phyloP scores from a whole-genome alignment of 2,329 filamentous ascomycete genomes.

The Helotiales sp. region DNA sequence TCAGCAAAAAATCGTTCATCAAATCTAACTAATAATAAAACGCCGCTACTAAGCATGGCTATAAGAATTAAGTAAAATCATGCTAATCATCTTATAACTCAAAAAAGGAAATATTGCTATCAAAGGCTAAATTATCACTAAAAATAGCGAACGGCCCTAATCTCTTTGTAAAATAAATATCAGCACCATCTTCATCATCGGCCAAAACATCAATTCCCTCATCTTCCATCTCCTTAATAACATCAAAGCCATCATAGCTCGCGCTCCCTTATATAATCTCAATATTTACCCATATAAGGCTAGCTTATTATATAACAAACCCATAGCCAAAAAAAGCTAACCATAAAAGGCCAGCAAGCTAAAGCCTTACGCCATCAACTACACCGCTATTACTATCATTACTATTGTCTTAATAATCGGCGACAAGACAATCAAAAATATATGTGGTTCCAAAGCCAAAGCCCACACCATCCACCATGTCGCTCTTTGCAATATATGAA shows the following conservation, averaged over 20 bases:
- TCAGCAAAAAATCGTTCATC: slow-evolving; percentile 22
- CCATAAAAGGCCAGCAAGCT: slow-evolving; percentile 18
- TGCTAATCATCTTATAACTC: slow-evolving; percentile 12
- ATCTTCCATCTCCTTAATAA: slow-evolving; percentile 30
- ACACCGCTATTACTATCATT: slow-evolving; percentile 21
- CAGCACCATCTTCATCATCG: slow-evolving; percentile 18
- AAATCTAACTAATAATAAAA: slow-evolving; percentile 24
- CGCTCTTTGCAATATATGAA: slow-evolving; percentile 19
- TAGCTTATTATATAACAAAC: slow-evolving; percentile 25
- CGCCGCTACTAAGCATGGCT: slow-evolving; percentile 16
- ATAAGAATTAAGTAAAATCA: slow-evolving; percentile 18
- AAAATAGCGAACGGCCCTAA: slow-evolving; percentile 22
- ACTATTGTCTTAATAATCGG: slow-evolving; percentile 18
- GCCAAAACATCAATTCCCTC: slow-evolving; percentile 18
- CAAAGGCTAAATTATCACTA: slow-evolving; percentile 21
- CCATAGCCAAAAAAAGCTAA: slow-evolving; percentile 22
- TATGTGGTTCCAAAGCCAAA: slow-evolving; percentile 18
- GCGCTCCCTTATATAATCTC: slow-evolving; percentile 24
- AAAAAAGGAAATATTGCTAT: slow-evolving; percentile 19
- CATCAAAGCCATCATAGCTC: slow-evolving; percentile 24
- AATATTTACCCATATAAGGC: slow-evolving; percentile 18
- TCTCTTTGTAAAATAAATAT: slow-evolving; percentile 23
- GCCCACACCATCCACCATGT: slow-evolving; percentile 19
- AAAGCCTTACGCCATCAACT: slow-evolving; percentile 19
- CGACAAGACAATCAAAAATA: slow-evolving; percentile 23